phyloP scores from a whole-genome alignment of 306 rosid species.

The Senna siamea region DNA sequence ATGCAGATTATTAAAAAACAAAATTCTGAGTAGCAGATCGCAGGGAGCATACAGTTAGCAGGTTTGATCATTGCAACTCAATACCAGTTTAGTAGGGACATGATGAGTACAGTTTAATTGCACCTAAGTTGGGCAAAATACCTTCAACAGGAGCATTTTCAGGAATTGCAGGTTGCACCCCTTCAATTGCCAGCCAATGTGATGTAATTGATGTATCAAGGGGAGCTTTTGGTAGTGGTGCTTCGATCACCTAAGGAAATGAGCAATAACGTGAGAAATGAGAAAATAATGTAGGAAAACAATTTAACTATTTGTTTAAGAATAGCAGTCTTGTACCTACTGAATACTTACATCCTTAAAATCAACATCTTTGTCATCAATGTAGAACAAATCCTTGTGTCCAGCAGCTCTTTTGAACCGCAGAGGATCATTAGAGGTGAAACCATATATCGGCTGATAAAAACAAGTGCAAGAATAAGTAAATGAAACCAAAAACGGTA shows the following conservation, averaged over 20 bases:
- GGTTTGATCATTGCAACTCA: not conserved
- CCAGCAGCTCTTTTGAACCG: slow-evolving; percentile 87
- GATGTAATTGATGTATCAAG: slow-evolving; percentile 69
- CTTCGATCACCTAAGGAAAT: slow-evolving; percentile 65
- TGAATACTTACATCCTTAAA: slow-evolving; percentile 76
- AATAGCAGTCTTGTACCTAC: slow-evolving; percentile 37
- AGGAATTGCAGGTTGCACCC: slow-evolving; percentile 86
- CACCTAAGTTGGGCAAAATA: slow-evolving; percentile 34
- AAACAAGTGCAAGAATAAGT: slow-evolving; percentile 43
- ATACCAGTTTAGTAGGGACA: slow-evolving; percentile 22
- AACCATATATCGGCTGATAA: slow-evolving; percentile 84
- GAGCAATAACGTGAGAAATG: slow-evolving; percentile 28
- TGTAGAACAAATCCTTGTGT: slow-evolving; percentile 86
- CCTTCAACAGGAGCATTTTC: slow-evolving; percentile 82
- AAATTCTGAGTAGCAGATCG: slow-evolving; percentile 27
- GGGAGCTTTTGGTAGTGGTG: slow-evolving; percentile 76
- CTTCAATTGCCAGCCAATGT: slow-evolving; percentile 98
- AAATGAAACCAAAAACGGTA: slow-evolving; percentile 33
- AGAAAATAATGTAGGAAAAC: slow-evolving; percentile 32
- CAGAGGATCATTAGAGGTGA: slow-evolving; percentile 68
- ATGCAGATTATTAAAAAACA: slow-evolving; percentile 8
- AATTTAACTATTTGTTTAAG: slow-evolving; percentile 21
- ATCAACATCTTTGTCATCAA: slow-evolving; percentile 91
- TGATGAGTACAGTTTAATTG: slow-evolving; percentile 30
- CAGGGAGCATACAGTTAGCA: not conserved